Percentiles rank a stretch among this genome's conserved stretches.
Evolutionary conservation across 768 basidiomycete species (phyloP).

Genomic region (Boletales sp.): DNA sequence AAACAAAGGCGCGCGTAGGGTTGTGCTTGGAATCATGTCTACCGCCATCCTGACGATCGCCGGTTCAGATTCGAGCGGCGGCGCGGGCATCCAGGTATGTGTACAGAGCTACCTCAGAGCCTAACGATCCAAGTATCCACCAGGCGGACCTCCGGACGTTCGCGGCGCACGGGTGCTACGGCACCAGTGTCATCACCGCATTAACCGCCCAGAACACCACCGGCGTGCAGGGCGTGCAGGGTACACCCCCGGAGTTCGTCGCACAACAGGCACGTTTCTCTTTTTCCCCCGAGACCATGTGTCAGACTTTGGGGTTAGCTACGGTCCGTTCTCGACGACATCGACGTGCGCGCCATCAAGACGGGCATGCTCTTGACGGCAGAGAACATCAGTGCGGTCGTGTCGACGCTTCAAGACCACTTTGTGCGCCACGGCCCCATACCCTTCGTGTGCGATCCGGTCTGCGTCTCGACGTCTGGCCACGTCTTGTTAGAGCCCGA

Average conservation of each 20-base stretch:
- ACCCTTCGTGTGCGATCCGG: slow-evolving; percentile 80
- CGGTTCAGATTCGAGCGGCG: slow-evolving; percentile 79
- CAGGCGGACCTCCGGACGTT: slow-evolving; percentile 89
- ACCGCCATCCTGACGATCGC: slow-evolving; percentile 66
- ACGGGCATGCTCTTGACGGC: slow-evolving; percentile 84
- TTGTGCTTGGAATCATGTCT: neutral
- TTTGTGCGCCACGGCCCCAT: slow-evolving; percentile 36
- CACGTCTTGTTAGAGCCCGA: slow-evolving; percentile 68
- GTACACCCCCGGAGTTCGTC: slow-evolving; percentile 67
- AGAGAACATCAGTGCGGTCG: slow-evolving; percentile 49
- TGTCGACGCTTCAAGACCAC: slow-evolving; percentile 43
- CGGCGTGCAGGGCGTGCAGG: slow-evolving; percentile 75
- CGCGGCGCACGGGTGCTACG: slow-evolving; percentile 75
- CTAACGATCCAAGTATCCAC: neutral
- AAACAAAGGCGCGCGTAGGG: slow-evolving; percentile 17
- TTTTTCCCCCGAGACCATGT: neutral
- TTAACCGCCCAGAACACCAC: slow-evolving; percentile 87
- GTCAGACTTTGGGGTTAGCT: slow-evolving; percentile 44
- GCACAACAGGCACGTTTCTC: slow-evolving; percentile 57
- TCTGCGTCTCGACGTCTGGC: slow-evolving; percentile 88
- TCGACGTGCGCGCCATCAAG: slow-evolving; percentile 72
- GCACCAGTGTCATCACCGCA: slow-evolving; percentile 78
- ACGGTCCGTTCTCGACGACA: slow-evolving; percentile 65
- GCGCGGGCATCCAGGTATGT: slow-evolving; percentile 84
- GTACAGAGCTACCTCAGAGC: neutral